Evolutionary conservation across 208 protist genomes (phyloP).

Genomic region (Trypanosoma cruzi): DNA sequence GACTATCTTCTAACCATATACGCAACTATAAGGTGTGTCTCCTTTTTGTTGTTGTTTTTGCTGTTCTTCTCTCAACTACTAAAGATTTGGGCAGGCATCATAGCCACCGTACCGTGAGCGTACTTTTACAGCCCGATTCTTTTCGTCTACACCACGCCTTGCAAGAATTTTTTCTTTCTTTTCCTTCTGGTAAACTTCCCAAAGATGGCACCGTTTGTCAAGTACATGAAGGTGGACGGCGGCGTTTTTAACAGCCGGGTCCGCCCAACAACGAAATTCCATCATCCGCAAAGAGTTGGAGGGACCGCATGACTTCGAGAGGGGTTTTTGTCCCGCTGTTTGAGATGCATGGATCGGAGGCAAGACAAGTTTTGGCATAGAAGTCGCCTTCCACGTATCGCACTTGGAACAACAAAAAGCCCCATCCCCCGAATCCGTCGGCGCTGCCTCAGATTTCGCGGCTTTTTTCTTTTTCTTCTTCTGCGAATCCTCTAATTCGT

Average conservation of each 20-base stretch:
- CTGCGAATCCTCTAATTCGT: not conserved
- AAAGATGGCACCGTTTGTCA: slow-evolving; percentile 29
- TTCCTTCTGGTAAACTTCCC: slow-evolving; percentile 20
- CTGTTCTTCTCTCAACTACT: not conserved
- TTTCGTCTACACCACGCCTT: slow-evolving; percentile 15
- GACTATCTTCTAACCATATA: not conserved
- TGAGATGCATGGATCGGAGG: not conserved
- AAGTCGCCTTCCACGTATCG: not conserved
- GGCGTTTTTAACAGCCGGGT: slow-evolving; percentile 34
- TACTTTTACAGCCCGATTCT: too few relatives aligned
- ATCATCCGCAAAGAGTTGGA: not conserved
- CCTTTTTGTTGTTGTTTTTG: not conserved
- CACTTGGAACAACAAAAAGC: not conserved
- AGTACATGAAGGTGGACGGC: slow-evolving; percentile 28
- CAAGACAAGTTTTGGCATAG: slow-evolving; percentile 5
- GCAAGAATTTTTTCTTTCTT: slow-evolving; percentile 3
- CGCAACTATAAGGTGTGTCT: not conserved
- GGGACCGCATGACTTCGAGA: not conserved
- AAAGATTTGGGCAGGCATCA: not conserved
- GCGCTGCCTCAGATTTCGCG: slow-evolving; percentile 9
- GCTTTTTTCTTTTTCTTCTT: slow-evolving; percentile 5
- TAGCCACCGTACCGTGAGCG: not conserved
- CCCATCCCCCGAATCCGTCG: slow-evolving; percentile 10
- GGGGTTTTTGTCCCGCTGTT: not conserved
- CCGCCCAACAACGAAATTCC: slow-evolving; percentile 29